Base-by-base conservation (phyloP, 2,329 filamentous ascomycete genomes). In the Paracamarosporium sp. region DNA sequence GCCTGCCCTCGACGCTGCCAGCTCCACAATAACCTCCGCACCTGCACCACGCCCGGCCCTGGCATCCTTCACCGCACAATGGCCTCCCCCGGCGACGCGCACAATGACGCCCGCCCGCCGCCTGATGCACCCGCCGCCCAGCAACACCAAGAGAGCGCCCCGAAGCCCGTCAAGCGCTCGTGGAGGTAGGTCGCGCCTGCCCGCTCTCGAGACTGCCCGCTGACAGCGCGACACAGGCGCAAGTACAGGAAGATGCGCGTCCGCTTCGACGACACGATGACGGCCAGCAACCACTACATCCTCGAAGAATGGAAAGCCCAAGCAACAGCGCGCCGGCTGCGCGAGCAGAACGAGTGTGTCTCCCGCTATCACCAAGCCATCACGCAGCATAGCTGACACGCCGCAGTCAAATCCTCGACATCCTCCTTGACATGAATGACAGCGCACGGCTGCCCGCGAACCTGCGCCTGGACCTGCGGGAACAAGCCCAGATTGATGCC, bases 161-260 rank as follows among this genome's bases (percentile, higher is more conserved):
- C 62, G 45, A 73, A 73, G 60, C 59, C 66, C 55, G 69, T 72
- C 57, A 76, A 75, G 69, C 71, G 72, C 20, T 76, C 74, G 55
- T 76, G 73, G 73, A 75, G 74, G 73, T 75, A 73, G 17, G 53
- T 57, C 64, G 51, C 57, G 30, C 53, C 46, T 28, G n/a, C n/a
- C 17, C 50, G 40, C 22, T 28, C 17, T n/a, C 46, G 52, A 43
- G 45, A 24, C 43, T 13, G 30, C 36, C 17, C 45, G 56, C 65
- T 69, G 51, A 70, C 56, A n/a, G 28, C 13, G 20, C 45, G 22
- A 38, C 12, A 30, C 64, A 77, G 76, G 85, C 96, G 97, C 81
- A 99, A 99, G 82, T 99, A 96, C 77, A 90, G 90, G 69, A 96
- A 96, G 84, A 91, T 95, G 88, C 89, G 90, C 78, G 84, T 90